phyloP scores from a whole-genome alignment of 139 green algal genomes.

The Ettlia oleoabundans region DNA sequence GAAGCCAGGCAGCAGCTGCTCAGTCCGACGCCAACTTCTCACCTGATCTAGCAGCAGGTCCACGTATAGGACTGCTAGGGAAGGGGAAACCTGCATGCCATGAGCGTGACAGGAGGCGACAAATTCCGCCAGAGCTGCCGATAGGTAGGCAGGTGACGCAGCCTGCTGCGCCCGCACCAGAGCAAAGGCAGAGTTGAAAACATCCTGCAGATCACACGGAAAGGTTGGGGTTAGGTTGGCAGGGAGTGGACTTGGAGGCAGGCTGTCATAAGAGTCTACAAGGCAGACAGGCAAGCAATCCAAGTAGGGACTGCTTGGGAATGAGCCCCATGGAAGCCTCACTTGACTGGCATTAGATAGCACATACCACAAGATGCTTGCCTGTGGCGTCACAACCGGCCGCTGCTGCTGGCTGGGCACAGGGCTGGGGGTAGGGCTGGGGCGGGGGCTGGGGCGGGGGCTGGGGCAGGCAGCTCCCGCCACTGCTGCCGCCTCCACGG shows the following conservation, averaged over 20 bases:
- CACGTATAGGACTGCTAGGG: background rate
- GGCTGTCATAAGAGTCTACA: background rate
- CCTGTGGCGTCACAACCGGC: slow-evolving; percentile 4
- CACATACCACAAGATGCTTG: background rate
- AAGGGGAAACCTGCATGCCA: background rate
- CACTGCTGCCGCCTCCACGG: background rate
- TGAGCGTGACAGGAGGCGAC: slow-evolving; percentile 19
- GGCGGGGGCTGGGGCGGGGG: no score
- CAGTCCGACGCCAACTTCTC: no score
- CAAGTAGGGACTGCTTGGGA: no score
- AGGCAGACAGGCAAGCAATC: background rate
- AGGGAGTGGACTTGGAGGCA: background rate
- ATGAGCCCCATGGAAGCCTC: no score
- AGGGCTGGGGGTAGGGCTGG: background rate
- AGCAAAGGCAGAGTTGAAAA: background rate
- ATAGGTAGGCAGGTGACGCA: slow-evolving; percentile 1
- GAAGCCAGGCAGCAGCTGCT: no score
- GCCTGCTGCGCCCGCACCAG: background rate
- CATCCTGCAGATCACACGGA: background rate
- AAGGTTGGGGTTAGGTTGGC: background rate
- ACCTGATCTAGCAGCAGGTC: slow-evolving; percentile 29
- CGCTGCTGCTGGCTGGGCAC: background rate
- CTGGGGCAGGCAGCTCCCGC: no score
- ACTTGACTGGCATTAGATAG: no score
- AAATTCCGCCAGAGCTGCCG: slow-evolving; percentile 25